A percentile compares a stretch with the other conserved stretches of the same genome.
phyloP scores from a whole-genome alignment of 2,329 filamentous ascomycete species.

The Fusarium devonianum region DNA sequence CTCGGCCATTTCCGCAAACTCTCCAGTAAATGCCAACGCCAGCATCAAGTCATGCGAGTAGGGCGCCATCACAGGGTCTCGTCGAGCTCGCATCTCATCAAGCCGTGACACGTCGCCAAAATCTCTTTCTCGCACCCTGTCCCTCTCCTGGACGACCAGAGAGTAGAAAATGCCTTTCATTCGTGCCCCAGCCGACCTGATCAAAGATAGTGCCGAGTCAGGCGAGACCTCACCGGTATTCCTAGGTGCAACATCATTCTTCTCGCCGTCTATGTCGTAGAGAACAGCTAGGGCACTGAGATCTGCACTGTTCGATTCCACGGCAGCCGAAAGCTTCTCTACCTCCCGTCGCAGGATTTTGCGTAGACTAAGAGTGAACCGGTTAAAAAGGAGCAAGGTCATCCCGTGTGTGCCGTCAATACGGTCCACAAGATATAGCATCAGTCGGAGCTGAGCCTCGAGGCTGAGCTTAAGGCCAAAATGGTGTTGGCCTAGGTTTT shows the following conservation, averaged over 20 bases:
- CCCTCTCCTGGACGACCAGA: conserved; percentile 39
- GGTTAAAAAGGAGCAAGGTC: conserved; percentile 34
- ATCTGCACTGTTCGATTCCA: conserved; percentile 20
- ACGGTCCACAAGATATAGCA: conserved; percentile 39
- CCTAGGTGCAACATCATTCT: conserved; percentile 13
- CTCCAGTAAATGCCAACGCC: conserved; percentile 66
- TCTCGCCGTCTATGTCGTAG: conserved; percentile 24
- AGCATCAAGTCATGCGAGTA: conserved; percentile 66
- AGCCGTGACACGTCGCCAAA: conserved; percentile 39
- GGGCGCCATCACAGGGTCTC: conserved; percentile 49
- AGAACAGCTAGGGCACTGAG: conserved; percentile 23
- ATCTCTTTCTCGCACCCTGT: conserved; percentile 27
- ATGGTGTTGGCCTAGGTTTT: conserved; percentile 44
- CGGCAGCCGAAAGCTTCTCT: conserved; percentile 25
- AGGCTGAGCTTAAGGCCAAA: conserved; percentile 39
- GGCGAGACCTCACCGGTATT: conserved; percentile 3
- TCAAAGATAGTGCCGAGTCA: conserved; percentile 20
- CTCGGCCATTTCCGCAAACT: conserved; percentile 64
- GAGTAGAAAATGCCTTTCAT: conserved; percentile 42
- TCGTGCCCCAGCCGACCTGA: conserved; percentile 31
- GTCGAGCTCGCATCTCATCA: conserved; percentile 45
- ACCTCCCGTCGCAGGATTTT: conserved; percentile 42
- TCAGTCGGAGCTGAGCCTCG: conserved; percentile 43
- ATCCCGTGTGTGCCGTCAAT: conserved; percentile 41
- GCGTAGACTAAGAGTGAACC: conserved; percentile 36